Conservation (phyloP, 176 grass and related monocot species). For the Avena insularis region DNA sequence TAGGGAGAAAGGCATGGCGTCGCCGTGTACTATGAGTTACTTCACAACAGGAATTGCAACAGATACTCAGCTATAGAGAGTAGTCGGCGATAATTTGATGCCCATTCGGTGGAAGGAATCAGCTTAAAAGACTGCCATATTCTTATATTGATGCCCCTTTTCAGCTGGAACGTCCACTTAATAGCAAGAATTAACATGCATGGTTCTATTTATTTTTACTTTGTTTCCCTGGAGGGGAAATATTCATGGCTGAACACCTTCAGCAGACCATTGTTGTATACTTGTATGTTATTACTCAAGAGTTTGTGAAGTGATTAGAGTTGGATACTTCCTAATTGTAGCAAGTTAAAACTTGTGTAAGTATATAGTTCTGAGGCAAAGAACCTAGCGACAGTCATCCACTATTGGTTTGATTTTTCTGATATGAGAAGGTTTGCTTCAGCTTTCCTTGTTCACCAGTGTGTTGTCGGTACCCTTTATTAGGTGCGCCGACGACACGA, state of each 20-base stretch:
- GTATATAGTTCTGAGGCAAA: slow-evolving; percentile 5
- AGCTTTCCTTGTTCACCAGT: not conserved
- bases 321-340: slow-evolving; percentile 49
- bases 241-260: slow-evolving; percentile 50
- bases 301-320: slow-evolving; percentile 44
- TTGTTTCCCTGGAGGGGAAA: slow-evolving; percentile 42
- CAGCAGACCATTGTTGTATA: slow-evolving; percentile 53
- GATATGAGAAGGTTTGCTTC: not conserved
- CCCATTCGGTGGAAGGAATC: slow-evolving; percentile 5
- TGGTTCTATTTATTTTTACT: slow-evolving; percentile 39
- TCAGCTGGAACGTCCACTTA: slow-evolving; percentile 20
- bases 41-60: slow-evolving; percentile 38
- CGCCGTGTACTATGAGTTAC: slow-evolving; percentile 43
- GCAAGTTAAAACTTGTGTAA: not conserved
- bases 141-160: slow-evolving; percentile 41
- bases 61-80: slow-evolving; percentile 40
- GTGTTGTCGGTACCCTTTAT: not conserved
- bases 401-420: not conserved
- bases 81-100: slow-evolving; percentile 33
- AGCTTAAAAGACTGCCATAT: slow-evolving; percentile 20
- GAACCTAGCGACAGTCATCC: not conserved
- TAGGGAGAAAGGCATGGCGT: not conserved
- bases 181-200: slow-evolving; percentile 44
- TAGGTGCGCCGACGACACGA: not conserved
- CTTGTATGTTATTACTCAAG: slow-evolving; percentile 38